phyloP scores from a whole-genome alignment of 805 yeast genomes.

The Teunomyces kruisii region DNA sequence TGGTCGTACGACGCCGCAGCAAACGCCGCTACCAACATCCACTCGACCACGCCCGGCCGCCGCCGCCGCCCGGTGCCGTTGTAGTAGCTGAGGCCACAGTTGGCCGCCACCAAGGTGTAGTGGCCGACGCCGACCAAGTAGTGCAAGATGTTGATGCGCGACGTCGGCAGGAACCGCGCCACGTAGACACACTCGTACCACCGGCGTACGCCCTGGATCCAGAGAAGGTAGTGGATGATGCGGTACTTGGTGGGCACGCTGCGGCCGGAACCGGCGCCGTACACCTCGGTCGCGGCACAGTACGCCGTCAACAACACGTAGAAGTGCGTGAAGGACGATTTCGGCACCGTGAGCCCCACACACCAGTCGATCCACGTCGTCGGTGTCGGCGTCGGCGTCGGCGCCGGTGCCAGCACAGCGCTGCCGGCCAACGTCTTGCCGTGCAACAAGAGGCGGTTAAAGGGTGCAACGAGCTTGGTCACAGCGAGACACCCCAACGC shows the following conservation, averaged over 20 bases:
- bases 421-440: slow-evolving; percentile 17
- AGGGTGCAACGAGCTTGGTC: slow-evolving; percentile 14
- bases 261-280: slow-evolving; percentile 14
- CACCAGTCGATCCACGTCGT: slow-evolving; percentile 3
- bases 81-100: slow-evolving; percentile 6
- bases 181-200: slow-evolving; percentile 53
- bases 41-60: slow-evolving; percentile 11
- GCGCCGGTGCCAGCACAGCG: not conserved
- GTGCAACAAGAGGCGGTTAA: slow-evolving; percentile 20
- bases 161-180: slow-evolving; percentile 42
- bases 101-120: slow-evolving; percentile 42
- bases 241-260: slow-evolving; percentile 16
- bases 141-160: slow-evolving; percentile 66
- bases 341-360: slow-evolving; percentile 51
- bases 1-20: slow-evolving; percentile 56
- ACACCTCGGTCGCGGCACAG: slow-evolving; percentile 14
- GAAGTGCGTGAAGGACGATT: slow-evolving; percentile 61
- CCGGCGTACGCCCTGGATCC: slow-evolving; percentile 57
- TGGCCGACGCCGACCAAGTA: slow-evolving; percentile 64
- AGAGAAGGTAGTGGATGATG: slow-evolving; percentile 21
- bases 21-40: slow-evolving; percentile 26
- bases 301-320: slow-evolving; percentile 45
- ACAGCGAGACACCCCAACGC: slow-evolving; percentile 9
- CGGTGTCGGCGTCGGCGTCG: not conserved
- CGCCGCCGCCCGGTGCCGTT: not conserved